Conservation (phyloP, 2,329 filamentous ascomycete genomes). For the Diaporthe humulicola region DNA sequence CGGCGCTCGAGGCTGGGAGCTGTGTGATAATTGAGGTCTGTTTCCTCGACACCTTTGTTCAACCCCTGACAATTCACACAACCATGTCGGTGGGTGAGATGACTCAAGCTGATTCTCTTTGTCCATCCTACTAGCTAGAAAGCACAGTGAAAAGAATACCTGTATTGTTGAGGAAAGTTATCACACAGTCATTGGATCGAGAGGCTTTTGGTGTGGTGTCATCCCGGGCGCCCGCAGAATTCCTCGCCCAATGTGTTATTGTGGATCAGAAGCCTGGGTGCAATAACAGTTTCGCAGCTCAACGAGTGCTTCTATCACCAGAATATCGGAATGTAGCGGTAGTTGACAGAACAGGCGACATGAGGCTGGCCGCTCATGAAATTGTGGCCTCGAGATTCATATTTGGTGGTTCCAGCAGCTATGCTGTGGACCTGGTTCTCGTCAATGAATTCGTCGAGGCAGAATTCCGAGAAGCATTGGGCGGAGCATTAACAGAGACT, state of each 20-base stretch:
- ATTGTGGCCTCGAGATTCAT: not conserved
- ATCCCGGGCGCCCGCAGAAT: not conserved
- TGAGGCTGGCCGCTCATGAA: not conserved
- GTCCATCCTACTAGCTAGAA: not conserved
- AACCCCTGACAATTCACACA: no score
- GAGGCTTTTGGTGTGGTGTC: not conserved
- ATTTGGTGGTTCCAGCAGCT: not conserved
- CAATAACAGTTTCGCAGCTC: not conserved
- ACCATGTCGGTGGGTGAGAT: not conserved
- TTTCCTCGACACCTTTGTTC: not conserved
- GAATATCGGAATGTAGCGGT: not conserved
- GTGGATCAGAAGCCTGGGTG: not conserved
- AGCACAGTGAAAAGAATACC: not conserved
- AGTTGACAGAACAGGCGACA: not conserved
- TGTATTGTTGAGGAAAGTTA: not conserved
- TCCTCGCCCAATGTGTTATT: not conserved
- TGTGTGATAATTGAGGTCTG: not conserved
- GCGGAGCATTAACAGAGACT: not conserved
- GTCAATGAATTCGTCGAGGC: not conserved
- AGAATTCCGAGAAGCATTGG: not conserved
- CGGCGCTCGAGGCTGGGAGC: not conserved
- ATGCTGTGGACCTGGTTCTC: not conserved
- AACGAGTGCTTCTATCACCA: not conserved
- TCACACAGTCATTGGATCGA: not conserved
- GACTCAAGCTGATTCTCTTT: not conserved